Evolutionary conservation across 2,329 filamentous ascomycete genomes (phyloP), one percentile per base, ranked within the genome.

Genomic region (Aureobasidium sp.): DNA sequence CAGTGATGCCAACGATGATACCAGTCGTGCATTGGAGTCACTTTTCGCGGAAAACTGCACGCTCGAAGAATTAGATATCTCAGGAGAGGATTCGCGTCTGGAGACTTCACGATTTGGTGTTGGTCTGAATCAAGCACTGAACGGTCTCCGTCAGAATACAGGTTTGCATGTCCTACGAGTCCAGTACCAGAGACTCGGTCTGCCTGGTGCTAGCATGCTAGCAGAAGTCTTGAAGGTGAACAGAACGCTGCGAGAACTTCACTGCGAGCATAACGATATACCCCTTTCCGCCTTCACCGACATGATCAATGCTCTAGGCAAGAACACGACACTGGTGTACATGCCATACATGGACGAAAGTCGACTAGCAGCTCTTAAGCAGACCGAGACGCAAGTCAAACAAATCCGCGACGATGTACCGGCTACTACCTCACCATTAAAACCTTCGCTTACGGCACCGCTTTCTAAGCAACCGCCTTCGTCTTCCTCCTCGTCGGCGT

Each of bases 221-320:
- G 84, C 87, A 1, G 86, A 87, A 20, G 86, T 90, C 17, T 75
- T 90, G 39, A 84, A 87, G 68, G 79, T 79, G 64, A 90, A 90
- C 68, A 77, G 73, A 2, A 82, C 81, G 1, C 74, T 90, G 5
- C 79, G 81, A 29, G 84, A 89, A 69, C 78, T 90, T 6, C 80
- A 88, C 67, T 90, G 87, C 71, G 86, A 87, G 65, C 85, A 87
- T 71, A 90, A 90, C 68, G 84, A 85, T 61, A 87, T 89, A 61
- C 86, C 85, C 49, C 77, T 89, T n/a, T 84, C 87, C 66, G 86
- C 85, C 1, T 86, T 88, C 66, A 88, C 85, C 0, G 84, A 86
- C 57, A 75, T 89, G 7, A 84, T 90, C 55, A 87, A 89, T 68
- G 81, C 85, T 20, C 74, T 90, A n/a, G 81, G 86, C 63, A 81